Conservation (phyloP, 441 rosid species). For the Gossypium aridum region DNA sequence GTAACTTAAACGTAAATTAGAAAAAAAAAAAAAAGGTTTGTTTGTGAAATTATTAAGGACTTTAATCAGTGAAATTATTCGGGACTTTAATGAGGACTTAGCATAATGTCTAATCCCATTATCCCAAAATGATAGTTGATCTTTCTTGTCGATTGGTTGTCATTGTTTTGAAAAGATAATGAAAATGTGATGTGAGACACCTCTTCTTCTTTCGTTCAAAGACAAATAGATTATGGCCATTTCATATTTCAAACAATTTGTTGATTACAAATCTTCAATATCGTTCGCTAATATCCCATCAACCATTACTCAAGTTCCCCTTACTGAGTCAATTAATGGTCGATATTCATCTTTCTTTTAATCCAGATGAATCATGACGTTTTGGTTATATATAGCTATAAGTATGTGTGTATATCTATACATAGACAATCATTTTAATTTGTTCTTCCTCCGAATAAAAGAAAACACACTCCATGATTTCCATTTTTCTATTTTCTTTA, state of each 20-base stretch:
- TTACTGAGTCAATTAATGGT: not conserved
- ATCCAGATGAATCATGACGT: not conserved
- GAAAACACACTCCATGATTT: not conserved
- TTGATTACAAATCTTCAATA: constrained; percentile 26
- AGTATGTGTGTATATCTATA: too few species aligned
- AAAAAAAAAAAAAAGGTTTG: not conserved
- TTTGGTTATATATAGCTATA: too few species aligned
- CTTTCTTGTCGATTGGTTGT: constrained; percentile 58
- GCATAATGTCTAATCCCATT: constrained; percentile 54
- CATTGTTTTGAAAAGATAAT: constrained; percentile 30
- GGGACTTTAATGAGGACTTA: constrained; percentile 35
- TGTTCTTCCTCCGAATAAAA: not conserved
- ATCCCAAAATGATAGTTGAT: constrained; percentile 40
- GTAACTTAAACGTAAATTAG: not conserved
- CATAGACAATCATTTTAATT: not conserved
- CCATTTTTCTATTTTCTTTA: not conserved
- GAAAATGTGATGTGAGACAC: constrained; percentile 11
- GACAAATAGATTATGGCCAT: constrained; percentile 28
- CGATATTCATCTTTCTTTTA: not conserved
- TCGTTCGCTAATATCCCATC: constrained; percentile 22
- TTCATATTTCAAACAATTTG: constrained; percentile 27
- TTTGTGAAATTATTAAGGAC: not conserved
- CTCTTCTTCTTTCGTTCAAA: constrained; percentile 22
- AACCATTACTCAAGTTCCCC: not conserved
- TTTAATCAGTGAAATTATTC: constrained; percentile 22